A percentile compares a stretch with the other conserved stretches of the same genome.
These are phyloP conservation scores for Acer saccharum DNA, from an alignment of 345 rosid species.

Conservation along the genomic window DNA sequence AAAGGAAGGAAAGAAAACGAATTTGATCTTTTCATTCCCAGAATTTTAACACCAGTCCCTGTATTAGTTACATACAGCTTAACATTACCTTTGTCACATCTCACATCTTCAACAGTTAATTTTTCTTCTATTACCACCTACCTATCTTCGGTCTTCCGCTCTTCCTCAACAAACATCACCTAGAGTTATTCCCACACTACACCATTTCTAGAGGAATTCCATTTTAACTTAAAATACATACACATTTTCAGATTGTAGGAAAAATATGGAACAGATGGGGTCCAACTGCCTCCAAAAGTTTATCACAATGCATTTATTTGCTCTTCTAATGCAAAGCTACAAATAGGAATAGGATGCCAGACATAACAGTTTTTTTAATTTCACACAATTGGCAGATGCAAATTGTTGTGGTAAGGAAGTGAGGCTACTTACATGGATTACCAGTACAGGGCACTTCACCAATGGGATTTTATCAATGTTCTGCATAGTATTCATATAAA, in stretches of 20 bases:
- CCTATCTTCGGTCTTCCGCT: too few relatives aligned
- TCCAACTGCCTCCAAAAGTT: not conserved
- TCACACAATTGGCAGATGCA: conserved; percentile 18
- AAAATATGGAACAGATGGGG: not conserved
- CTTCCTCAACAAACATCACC: not conserved
- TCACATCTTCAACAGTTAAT: not conserved
- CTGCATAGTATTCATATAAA: conserved; percentile 40
- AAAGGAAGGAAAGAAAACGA: not conserved
- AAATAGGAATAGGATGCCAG: not conserved
- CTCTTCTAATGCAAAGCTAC: not conserved
- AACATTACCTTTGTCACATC: not conserved
- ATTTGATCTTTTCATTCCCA: too few relatives aligned
- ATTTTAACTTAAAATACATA: not conserved
- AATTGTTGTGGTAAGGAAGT: conserved; percentile 1
- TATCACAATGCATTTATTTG: not conserved
- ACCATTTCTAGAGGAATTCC: not conserved
- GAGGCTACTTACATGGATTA: conserved; percentile 78
- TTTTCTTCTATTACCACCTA: not conserved
- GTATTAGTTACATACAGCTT: not conserved
- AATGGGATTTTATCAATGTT: conserved; percentile 86
- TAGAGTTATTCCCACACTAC: not conserved
- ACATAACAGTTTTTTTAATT: not conserved
- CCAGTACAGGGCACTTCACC: conserved; percentile 89
- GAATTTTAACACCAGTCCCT: too few relatives aligned
- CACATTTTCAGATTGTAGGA: not conserved